These are phyloP conservation scores for Hypoxylon fuscum DNA, from an alignment of 495 filamentous ascomycete species.

Conservation along the genomic window DNA sequence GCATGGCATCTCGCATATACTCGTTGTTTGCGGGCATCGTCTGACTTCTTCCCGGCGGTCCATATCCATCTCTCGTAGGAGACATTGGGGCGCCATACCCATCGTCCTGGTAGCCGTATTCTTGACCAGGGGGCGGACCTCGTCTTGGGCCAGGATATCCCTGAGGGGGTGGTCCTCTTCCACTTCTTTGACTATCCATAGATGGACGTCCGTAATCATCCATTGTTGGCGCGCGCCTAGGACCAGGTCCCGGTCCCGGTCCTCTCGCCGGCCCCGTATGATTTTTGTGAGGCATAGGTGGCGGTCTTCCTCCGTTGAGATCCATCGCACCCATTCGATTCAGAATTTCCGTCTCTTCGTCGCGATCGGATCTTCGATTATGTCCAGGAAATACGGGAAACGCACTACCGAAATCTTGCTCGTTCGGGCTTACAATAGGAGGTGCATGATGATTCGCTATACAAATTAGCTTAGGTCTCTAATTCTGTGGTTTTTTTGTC, in stretches of 20 bases:
- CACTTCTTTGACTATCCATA: slow-evolving; percentile 47
- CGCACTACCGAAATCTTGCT: slow-evolving; percentile 69
- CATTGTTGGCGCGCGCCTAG: slow-evolving; percentile 46
- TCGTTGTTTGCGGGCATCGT: slow-evolving; percentile 61
- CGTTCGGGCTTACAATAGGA: slow-evolving; percentile 52
- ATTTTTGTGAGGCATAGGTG: slow-evolving; percentile 29
- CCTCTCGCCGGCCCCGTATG: slow-evolving; percentile 44
- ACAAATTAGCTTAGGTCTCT: slow-evolving; percentile 22
- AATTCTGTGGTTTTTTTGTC: background rate
- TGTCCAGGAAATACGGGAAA: slow-evolving; percentile 71
- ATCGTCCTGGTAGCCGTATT: slow-evolving; percentile 48
- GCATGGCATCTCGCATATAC: slow-evolving; percentile 48
- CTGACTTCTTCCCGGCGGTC: slow-evolving; percentile 59
- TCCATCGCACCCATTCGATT: slow-evolving; percentile 68
- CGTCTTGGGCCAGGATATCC: slow-evolving; percentile 54
- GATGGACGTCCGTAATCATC: slow-evolving; percentile 46
- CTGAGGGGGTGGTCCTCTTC: slow-evolving; percentile 48
- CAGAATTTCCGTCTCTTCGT: slow-evolving; percentile 58
- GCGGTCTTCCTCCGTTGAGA: slow-evolving; percentile 54
- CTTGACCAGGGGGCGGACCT: slow-evolving; percentile 49
- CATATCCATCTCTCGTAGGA: slow-evolving; percentile 44
- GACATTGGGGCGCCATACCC: slow-evolving; percentile 48
- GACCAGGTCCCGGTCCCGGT: slow-evolving; percentile 42
- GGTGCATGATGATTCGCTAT: slow-evolving; percentile 46
- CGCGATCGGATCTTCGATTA: slow-evolving; percentile 55